Evolutionary conservation across 768 basidiomycete species (phyloP), one percentile per base, ranked within the genome.

Genomic region (Favolaschia claudopus): DNA sequence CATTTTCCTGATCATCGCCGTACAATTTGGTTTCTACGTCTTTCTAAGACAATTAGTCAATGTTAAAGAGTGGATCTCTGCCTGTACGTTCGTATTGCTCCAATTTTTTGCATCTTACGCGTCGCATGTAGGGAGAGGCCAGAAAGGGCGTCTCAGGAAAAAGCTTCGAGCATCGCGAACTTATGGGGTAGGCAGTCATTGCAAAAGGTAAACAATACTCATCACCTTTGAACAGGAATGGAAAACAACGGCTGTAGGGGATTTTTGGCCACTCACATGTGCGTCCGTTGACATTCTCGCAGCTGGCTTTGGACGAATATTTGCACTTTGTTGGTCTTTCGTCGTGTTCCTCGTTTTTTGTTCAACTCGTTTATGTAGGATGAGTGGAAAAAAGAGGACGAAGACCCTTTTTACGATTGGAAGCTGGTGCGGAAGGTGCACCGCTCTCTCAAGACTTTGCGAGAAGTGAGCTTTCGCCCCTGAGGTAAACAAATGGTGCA

Each of bases 391-490:
- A 81, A 79, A 49, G 72, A 86, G 12, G 92, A 96, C 42, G 92
- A 95, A 66, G 94, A 96, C 72, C 78, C 87, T 2, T 97, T 89
- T 64, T 98, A 96, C 70, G 97, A 99, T 67, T 96, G 91, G 85
- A 86, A 88, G 61, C 81, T 99, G 52, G 87, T 96, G 19, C 80
- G 84, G 60, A 93, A 91, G 82, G 90, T 88, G 50, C 84, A 83
- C 63, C 82, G 85, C 31, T 96, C 94, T 1, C 76, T 98, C 48
- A 85, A 76, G 58, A 82, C 77, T 22, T 73, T 95, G 27, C 79
- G 96, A 63, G 85, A 88, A 38, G 63, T 64, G 28, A 38, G 60
- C 7, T 20, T 44, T 22, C 8, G 15, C 19, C 14, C 20, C 25
- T 2, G n/a, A n/a, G n/a, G n/a, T n/a, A n/a, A n/a, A n/a, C n/a